Conservation (phyloP, 257 asterid species). For the Prunella vulgaris region DNA sequence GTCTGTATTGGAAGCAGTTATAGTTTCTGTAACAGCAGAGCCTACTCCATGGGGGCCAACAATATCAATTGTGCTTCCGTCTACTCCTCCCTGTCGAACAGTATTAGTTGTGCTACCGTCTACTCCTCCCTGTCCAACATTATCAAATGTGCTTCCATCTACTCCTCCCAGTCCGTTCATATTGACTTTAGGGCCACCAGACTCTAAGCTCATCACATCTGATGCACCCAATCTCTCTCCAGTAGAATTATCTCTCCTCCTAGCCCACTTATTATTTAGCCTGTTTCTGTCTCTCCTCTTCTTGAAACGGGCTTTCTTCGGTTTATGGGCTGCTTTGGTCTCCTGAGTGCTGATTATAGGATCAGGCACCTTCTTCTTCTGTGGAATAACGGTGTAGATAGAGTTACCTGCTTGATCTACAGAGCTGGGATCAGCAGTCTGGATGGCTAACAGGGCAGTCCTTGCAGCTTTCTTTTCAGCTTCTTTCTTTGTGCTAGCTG, state of each 20-base stretch:
- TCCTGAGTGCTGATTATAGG: constrained; percentile 47
- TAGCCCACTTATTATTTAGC: constrained; percentile 35
- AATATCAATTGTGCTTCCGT: not conserved
- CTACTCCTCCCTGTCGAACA: too few species aligned
- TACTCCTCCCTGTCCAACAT: not conserved
- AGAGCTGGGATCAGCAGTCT: constrained; percentile 39
- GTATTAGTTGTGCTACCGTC: too few species aligned
- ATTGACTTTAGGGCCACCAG: constrained; percentile 7
- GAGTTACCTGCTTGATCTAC: constrained; percentile 34
- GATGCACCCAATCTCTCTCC: constrained; percentile 9
- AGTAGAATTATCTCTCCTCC: constrained; percentile 12
- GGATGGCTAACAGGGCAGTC: constrained; percentile 86
- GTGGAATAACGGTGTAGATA: constrained; percentile 68
- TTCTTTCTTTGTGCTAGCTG: constrained; percentile 78
- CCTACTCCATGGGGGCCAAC: not conserved
- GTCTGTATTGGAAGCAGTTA: not conserved
- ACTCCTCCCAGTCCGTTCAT: constrained; percentile 4
- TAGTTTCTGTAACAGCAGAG: not conserved
- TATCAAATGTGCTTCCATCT: not conserved
- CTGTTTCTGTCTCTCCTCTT: constrained; percentile 18
- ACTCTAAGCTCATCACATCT: constrained; percentile 12
- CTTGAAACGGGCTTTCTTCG: constrained; percentile 56
- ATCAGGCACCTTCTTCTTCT: constrained; percentile 51
- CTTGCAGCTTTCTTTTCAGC: constrained; percentile 97
- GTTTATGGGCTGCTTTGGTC: constrained; percentile 51